Percentiles rank a stretch among this genome's conserved stretches.
Evolutionary conservation across 2,329 filamentous ascomycete genomes (phyloP).

Genomic region (Thelonectria blattea): DNA sequence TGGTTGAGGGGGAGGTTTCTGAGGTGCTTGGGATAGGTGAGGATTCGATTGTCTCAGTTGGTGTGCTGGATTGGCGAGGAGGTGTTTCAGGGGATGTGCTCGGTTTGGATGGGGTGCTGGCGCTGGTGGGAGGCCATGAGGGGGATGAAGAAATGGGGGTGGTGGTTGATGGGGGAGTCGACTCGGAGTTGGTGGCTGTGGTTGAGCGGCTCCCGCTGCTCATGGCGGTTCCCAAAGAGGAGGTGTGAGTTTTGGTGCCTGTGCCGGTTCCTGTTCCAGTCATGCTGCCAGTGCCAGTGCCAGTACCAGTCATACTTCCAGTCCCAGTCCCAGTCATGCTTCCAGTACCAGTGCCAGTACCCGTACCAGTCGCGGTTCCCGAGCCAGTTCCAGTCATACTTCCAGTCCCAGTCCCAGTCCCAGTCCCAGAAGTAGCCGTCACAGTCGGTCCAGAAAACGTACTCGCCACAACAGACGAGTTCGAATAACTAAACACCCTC

Average conservation of each 20-base stretch:
- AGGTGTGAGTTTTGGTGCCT: neutral
- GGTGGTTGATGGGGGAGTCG: neutral
- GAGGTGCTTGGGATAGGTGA: neutral
- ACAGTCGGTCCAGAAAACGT: slow-evolving; percentile 18
- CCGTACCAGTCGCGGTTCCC: neutral
- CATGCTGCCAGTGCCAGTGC: too few species aligned
- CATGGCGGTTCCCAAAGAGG: slow-evolving; percentile 5
- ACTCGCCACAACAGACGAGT: slow-evolving; percentile 24
- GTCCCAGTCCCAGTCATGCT: too few species aligned
- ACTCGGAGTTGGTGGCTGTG: neutral
- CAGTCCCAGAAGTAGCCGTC: slow-evolving; percentile 13
- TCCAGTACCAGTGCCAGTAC: too few species aligned
- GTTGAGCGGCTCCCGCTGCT: slow-evolving; percentile 1
- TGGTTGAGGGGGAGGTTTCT: neutral
- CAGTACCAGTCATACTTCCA: slow-evolving; percentile 1
- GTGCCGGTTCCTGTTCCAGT: too few species aligned
- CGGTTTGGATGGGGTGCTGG: neutral
- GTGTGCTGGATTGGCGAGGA: slow-evolving; percentile 3
- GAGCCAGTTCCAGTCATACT: neutral
- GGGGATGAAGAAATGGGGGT: neutral
- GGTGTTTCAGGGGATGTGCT: slow-evolving; percentile 7
- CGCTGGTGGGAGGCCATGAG: neutral
- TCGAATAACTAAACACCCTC: slow-evolving; percentile 21
- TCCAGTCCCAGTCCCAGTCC: slow-evolving; percentile 6
- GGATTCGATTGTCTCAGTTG: slow-evolving; percentile 2